phyloP scores from a whole-genome alignment of 805 yeast species.

The Vanderwaltozyma polyspora region DNA sequence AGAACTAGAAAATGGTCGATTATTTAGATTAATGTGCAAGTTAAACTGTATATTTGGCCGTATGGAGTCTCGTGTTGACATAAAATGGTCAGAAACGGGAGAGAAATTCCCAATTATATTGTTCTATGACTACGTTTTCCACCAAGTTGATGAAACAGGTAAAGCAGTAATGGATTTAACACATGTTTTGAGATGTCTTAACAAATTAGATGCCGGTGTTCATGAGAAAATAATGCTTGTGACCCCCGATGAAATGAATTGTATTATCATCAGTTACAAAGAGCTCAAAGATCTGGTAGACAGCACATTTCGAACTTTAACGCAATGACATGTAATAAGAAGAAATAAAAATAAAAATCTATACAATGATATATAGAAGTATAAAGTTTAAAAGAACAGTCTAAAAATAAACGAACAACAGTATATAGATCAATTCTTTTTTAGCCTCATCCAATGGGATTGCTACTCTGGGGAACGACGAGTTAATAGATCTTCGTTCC shows the following conservation, averaged over 20 bases:
- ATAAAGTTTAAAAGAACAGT: too few species aligned
- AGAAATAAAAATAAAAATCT: too few species aligned
- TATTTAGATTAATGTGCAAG: constrained; percentile 74
- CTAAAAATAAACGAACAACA: too few species aligned
- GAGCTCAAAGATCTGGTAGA: constrained; percentile 68
- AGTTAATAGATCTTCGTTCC: too few species aligned
- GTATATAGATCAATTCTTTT: too few species aligned
- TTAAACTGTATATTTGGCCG: constrained; percentile 67
- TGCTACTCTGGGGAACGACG: too few species aligned
- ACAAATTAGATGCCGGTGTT: constrained; percentile 85
- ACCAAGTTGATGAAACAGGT: constrained; percentile 69
- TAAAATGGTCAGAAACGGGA: constrained; percentile 65
- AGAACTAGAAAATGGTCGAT: constrained; percentile 81
- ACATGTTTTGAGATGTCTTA: constrained; percentile 65
- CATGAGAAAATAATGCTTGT: constrained; percentile 75
- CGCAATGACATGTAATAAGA: constrained; percentile 14
- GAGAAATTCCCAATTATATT: constrained; percentile 59
- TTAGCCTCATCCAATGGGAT: too few species aligned
- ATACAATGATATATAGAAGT: too few species aligned
- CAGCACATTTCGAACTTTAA: constrained; percentile 42
- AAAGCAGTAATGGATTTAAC: constrained; percentile 71
- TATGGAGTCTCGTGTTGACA: constrained; percentile 49
- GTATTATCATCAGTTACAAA: constrained; percentile 75
- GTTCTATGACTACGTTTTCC: constrained; percentile 78
- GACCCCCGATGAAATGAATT: constrained; percentile 73